Evolutionary conservation across 106 monocot species (phyloP).

Genomic region (Alisma plantagoaquatica): DNA sequence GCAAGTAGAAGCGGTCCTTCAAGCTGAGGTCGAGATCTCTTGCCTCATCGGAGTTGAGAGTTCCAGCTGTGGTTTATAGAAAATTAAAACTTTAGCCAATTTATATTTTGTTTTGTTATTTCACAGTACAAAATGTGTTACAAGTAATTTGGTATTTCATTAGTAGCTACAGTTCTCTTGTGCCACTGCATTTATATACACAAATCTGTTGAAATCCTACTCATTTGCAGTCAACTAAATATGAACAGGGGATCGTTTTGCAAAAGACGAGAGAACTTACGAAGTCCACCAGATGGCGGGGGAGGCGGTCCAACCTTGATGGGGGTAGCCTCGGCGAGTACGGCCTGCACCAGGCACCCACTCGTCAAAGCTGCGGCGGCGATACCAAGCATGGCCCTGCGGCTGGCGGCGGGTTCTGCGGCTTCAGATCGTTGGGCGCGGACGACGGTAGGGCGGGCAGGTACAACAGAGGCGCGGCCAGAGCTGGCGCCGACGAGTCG

Average conservation of each 20-base stretch:
- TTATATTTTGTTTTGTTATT: background rate
- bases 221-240: too few species aligned
- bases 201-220: too few species aligned
- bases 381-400: constrained; percentile 57
- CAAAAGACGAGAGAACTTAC: constrained; percentile 24
- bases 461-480: constrained; percentile 5
- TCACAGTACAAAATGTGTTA: too few species aligned
- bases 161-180: too few species aligned
- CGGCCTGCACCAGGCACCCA: constrained; percentile 53
- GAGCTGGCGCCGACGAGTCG: constrained; percentile 6
- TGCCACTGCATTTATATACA: too few species aligned
- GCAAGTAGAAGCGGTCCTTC: constrained; percentile 73
- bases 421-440: constrained; percentile 23
- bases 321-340: constrained; percentile 46
- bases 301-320: constrained; percentile 90
- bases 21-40: constrained; percentile 58
- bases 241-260: background rate
- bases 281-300: constrained; percentile 80
- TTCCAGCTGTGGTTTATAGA: constrained; percentile 84
- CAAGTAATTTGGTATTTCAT: too few species aligned
- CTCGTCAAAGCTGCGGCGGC: constrained; percentile 47
- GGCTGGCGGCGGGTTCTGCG: constrained; percentile 17
- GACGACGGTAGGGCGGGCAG: constrained; percentile 7
- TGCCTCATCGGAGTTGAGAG: constrained; percentile 61
- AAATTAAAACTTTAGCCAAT: background rate